These are phyloP conservation scores for Croton setiger DNA, from an alignment of 441 rosid species.

Conservation along the genomic window DNA sequence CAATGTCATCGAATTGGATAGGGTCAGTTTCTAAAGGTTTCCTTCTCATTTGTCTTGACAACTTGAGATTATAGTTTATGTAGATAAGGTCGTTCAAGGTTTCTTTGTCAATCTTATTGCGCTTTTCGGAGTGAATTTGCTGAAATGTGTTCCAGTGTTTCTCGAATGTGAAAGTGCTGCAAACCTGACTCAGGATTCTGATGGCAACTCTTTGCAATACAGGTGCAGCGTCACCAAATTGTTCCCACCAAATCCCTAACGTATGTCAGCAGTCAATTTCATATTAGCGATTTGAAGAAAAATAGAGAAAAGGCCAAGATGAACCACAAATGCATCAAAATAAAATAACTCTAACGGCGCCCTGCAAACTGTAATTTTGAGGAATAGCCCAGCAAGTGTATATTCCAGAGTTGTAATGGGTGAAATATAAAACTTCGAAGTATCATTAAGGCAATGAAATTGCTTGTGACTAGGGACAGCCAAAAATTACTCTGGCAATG, in stretches of 20 bases:
- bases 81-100: conserved; percentile 58
- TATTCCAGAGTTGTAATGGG: neutral
- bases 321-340: neutral
- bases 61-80: conserved; percentile 70
- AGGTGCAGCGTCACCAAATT: conserved; percentile 85
- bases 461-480: neutral
- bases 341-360: neutral
- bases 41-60: conserved; percentile 51
- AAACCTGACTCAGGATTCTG: conserved; percentile 81
- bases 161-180: conserved; percentile 75
- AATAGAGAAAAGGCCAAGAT: neutral
- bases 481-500: neutral
- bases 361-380: neutral
- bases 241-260: conserved; percentile 95
- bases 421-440: neutral
- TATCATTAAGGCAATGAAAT: neutral
- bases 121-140: conserved; percentile 82
- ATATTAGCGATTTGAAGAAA: neutral
- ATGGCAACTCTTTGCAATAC: conserved; percentile 74
- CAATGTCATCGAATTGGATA: conserved; percentile 65
- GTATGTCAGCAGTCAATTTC: conserved; percentile 2
- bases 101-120: conserved; percentile 83
- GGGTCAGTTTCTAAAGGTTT: conserved; percentile 56
- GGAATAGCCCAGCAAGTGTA: neutral
- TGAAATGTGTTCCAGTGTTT: conserved; percentile 75